Evolutionary conservation across 192 early-diverging fungal genomes (phyloP).

Genomic region (Backusella parvicylindrica): DNA sequence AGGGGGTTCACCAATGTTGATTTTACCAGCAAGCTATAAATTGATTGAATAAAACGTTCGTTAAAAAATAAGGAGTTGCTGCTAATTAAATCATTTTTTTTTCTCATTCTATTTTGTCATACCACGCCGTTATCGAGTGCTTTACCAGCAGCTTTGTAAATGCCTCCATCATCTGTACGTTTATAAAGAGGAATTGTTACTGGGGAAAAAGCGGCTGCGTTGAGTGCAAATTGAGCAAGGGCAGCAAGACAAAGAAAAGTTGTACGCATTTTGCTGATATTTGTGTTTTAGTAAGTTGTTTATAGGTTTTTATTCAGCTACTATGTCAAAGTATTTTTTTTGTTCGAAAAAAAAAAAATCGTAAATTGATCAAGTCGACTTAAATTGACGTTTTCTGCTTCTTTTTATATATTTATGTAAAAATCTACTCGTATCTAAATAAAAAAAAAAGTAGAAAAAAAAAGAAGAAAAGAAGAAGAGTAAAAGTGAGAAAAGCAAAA

Average conservation of each 20-base stretch:
- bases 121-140: slow-evolving; percentile 29
- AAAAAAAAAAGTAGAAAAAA: slow-evolving; percentile 1
- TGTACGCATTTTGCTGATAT: slow-evolving; percentile 23
- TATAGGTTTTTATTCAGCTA: not conserved
- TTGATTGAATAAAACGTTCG: not conserved
- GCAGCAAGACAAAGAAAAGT: slow-evolving; percentile 30
- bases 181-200: slow-evolving; percentile 12
- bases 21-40: slow-evolving; percentile 78
- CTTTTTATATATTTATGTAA: not conserved
- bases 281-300: not conserved
- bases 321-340: not conserved
- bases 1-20: slow-evolving; percentile 80
- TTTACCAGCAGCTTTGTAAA: slow-evolving; percentile 30
- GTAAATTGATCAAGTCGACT: not conserved
- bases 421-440: not conserved
- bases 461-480: not conserved
- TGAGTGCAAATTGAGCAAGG: slow-evolving; percentile 30
- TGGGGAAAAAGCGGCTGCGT: slow-evolving; percentile 7
- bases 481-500: not conserved
- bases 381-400: slow-evolving; percentile 24
- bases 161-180: slow-evolving; percentile 6
- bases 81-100: not conserved
- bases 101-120: not conserved
- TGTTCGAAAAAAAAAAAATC: not conserved
- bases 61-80: not conserved